phyloP scores from a whole-genome alignment of 2,329 filamentous ascomycete species.

The Lachnum nothofagi region DNA sequence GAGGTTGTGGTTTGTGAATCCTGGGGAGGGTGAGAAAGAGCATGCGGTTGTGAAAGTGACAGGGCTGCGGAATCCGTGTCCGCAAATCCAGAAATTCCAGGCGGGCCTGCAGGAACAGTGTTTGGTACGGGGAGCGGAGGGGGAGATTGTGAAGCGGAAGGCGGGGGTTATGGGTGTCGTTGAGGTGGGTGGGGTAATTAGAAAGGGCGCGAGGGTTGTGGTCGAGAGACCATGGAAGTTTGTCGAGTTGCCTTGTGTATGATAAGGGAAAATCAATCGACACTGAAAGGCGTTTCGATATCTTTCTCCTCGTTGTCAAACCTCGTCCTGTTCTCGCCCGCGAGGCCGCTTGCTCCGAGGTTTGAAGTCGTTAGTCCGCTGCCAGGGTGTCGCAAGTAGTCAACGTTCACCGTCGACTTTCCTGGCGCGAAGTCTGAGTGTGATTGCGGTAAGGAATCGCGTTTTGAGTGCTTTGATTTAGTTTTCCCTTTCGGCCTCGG shows the following conservation, averaged over 20 bases:
- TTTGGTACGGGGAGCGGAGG: neutral
- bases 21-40: neutral
- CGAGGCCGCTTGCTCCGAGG: neutral
- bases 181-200: slow-evolving; percentile 9
- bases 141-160: slow-evolving; percentile 34
- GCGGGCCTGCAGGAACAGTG: slow-evolving; percentile 6
- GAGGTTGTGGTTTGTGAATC: slow-evolving; percentile 9
- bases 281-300: neutral
- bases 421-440: neutral
- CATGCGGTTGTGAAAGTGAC: slow-evolving; percentile 6
- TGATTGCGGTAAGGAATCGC: neutral
- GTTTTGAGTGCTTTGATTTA: neutral
- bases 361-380: neutral
- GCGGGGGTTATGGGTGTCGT: slow-evolving; percentile 34
- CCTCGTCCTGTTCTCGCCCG: neutral
- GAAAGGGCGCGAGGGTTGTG: neutral
- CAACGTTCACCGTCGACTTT: neutral
- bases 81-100: slow-evolving; percentile 9
- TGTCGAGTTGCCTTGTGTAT: neutral
- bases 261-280: neutral
- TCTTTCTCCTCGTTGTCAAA: neutral
- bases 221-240: slow-evolving; percentile 1
- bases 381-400: neutral
- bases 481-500: neutral
- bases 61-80: slow-evolving; percentile 13